Conservation (phyloP, 257 asterid species). For the Gentiana straminea region DNA sequence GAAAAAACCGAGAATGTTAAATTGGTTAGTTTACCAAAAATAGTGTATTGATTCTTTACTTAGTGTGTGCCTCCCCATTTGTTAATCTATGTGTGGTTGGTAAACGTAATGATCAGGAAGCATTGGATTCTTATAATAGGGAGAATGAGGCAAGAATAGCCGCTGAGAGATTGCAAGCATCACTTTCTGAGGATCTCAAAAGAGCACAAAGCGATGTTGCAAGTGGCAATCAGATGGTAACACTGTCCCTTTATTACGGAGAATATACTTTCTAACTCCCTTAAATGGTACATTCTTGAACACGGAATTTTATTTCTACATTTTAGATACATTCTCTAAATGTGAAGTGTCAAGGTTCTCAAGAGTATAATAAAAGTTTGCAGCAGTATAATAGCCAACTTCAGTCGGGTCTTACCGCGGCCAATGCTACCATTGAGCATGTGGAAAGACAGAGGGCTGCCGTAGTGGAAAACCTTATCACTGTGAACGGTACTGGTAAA, state of each 20-base stretch:
- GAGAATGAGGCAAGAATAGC: slow-evolving; percentile 66
- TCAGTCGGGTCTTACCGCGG: slow-evolving; percentile 61
- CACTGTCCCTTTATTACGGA: neutral
- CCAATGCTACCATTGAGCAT: slow-evolving; percentile 55
- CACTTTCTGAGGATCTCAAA: slow-evolving; percentile 65
- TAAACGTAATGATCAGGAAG: slow-evolving; percentile 40
- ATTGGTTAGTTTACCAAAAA: slow-evolving; percentile 33
- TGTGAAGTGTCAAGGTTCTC: slow-evolving; percentile 58
- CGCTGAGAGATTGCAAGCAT: slow-evolving; percentile 59
- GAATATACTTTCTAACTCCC: too few relatives aligned
- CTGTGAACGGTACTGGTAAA: slow-evolving; percentile 40
- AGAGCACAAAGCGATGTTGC: slow-evolving; percentile 56
- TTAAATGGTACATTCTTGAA: neutral
- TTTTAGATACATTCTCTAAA: slow-evolving; percentile 66
- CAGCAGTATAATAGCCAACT: slow-evolving; percentile 82
- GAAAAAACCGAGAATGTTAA: slow-evolving; percentile 63
- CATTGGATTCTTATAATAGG: slow-evolving; percentile 46
- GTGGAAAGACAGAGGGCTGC: slow-evolving; percentile 80
- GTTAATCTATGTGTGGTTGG: slow-evolving; percentile 5
- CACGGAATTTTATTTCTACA: neutral
- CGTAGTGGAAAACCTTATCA: slow-evolving; percentile 66
- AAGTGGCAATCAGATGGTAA: slow-evolving; percentile 56
- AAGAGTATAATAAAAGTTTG: slow-evolving; percentile 81
- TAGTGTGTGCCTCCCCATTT: neutral
- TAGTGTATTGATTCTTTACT: neutral